phyloP scores from a whole-genome alignment of 768 basidiomycete species.

The Mrakia frigida region DNA sequence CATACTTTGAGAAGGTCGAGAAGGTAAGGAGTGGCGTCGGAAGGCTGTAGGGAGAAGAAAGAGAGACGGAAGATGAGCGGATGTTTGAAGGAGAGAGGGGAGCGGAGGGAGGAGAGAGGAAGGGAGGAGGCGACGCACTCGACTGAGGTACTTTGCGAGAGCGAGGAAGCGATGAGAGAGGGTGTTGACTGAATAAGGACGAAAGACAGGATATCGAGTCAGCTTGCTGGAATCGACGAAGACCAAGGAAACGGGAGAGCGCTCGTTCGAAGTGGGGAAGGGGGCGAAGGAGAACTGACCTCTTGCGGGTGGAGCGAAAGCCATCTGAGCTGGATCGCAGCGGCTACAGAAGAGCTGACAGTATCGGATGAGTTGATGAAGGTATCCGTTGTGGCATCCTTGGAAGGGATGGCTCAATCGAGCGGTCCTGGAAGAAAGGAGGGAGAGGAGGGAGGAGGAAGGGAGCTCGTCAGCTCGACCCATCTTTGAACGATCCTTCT shows the following conservation, averaged over 20 bases:
- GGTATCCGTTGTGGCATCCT: neutral
- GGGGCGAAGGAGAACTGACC: neutral
- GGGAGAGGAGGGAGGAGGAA: neutral
- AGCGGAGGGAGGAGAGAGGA: neutral
- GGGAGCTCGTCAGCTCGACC: neutral
- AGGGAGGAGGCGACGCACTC: neutral
- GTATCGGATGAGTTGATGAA: neutral
- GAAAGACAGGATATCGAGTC: neutral
- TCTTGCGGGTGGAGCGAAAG: neutral
- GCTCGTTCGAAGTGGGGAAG: neutral
- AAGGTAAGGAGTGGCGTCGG: neutral
- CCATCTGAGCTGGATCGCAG: neutral
- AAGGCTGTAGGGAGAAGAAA: neutral
- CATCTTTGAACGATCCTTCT: neutral
- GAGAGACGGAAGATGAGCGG: neutral
- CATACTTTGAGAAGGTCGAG: neutral
- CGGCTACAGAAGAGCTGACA: neutral
- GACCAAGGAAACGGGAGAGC: neutral
- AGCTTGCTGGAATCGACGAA: neutral
- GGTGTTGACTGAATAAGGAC: neutral
- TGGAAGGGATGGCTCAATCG: neutral
- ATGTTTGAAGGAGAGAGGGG: neutral
- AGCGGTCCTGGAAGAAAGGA: neutral
- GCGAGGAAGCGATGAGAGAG: neutral
- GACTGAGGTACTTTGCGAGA: constrained; percentile 4